These are phyloP conservation scores for Adansonia gregorii DNA, from an alignment of 441 rosid genomes.

Conservation along the genomic window DNA sequence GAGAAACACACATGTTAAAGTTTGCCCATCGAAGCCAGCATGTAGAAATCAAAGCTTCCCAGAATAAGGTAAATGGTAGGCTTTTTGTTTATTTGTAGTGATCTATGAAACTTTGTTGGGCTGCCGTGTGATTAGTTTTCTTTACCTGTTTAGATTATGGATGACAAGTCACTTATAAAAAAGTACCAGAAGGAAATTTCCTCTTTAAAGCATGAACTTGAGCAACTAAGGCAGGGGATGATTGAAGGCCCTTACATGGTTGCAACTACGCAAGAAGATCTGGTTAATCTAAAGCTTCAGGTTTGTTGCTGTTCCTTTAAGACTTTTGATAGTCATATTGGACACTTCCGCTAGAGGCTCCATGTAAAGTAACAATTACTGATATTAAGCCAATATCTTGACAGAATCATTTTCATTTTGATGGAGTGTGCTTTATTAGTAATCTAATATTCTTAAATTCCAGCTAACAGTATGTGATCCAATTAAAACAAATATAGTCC, in stretches of 20 bases:
- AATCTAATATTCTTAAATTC: not conserved
- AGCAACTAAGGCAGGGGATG: conserved; percentile 69
- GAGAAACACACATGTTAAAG: conserved; percentile 90
- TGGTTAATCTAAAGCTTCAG: conserved; percentile 83
- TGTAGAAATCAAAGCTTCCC: conserved; percentile 82
- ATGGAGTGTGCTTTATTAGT: not conserved
- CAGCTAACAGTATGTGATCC: not conserved
- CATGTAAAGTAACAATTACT: conserved; percentile 1
- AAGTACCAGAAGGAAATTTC: conserved; percentile 92
- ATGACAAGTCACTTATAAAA: conserved; percentile 90
- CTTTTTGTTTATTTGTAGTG: conserved; percentile 24
- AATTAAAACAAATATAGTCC: not conserved
- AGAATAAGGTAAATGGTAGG: conserved; percentile 66
- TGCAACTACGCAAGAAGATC: conserved; percentile 70
- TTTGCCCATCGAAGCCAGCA: conserved; percentile 88
- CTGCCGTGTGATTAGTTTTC: conserved; percentile 25
- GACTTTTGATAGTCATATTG: not conserved
- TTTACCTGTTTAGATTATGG: conserved; percentile 61
- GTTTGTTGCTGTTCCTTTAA: conserved; percentile 44
- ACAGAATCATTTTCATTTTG: not conserved
- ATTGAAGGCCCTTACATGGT: conserved; percentile 47
- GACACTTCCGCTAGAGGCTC: not conserved
- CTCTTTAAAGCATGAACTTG: conserved; percentile 76
- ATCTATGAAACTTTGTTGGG: conserved; percentile 20
- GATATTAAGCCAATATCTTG: not conserved